Evolutionary conservation across 148 eudicot species (phyloP), one percentile per base, ranked within the genome.

Genomic region (Fagopyrum esculentum): DNA sequence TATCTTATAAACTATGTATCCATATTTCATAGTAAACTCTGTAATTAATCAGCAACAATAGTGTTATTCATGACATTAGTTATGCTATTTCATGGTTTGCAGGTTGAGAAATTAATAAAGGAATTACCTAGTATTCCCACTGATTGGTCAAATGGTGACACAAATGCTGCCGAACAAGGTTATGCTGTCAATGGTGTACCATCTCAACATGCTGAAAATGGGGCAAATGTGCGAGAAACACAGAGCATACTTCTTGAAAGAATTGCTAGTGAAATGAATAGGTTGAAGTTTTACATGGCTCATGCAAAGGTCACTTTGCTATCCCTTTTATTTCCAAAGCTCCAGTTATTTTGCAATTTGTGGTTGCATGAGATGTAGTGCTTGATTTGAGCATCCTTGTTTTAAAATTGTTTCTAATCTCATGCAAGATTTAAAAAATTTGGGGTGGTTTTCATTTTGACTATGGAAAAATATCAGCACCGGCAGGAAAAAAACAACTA

Each of bases 181-280:
- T 89, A 88, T 47, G 59, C 86, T 69, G 84, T 86, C 85, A 90
- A 91, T 69, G 92, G 97, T 46, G 47, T 87, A 73, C 82, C 90
- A 29, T 74, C 82, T 50, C 90, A 88, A 47, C 89, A 92, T 69
- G 76, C 77, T 35, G 97, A 94, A 82, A 88, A 82, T 83, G 98
- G 91, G 69, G 83, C 91, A 45, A 90, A 80, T 83, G 82, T 87
- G 56, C 86, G 98, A 82, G 98, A 94, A 84, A 94, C 98, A 69
- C 98, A 90, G 80, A 94, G 98, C 86, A 94, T 94, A 97, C 93
- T 94, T 81, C 81, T 94, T 77, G 98, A 94, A 83, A 86, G 98
- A 85, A 94, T 94, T 85, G 92, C 98, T 19, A 92, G 98, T 85
- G 98, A 94, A 90, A 94, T 94, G 98, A 94, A 94, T 82, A 82